A percentile compares a stretch with the other conserved stretches of the same genome.
Evolutionary conservation across 805 yeast species (phyloP).

Genomic region (Spathaspora arborariae): DNA sequence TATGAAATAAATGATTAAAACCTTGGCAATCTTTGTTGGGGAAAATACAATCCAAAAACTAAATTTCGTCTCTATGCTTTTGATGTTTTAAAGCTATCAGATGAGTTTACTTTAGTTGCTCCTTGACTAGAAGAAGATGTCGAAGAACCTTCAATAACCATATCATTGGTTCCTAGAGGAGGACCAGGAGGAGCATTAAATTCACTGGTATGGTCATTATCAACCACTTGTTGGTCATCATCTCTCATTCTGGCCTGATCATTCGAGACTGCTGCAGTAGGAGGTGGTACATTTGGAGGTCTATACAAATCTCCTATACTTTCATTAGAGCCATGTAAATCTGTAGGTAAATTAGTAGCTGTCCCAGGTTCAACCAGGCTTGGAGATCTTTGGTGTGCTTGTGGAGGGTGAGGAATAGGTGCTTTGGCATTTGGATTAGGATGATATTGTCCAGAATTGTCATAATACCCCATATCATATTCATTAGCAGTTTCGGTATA

Average conservation of each 20-base stretch:
- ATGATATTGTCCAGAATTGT: conserved; percentile 49
- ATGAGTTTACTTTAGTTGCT: background rate
- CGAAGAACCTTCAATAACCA: background rate
- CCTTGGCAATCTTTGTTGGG: background rate
- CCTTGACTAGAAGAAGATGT: background rate
- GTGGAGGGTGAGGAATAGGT: conserved; percentile 16
- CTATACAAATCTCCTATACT: conserved; percentile 7
- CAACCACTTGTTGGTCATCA: background rate
- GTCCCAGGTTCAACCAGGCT: conserved; percentile 1
- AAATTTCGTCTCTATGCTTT: background rate
- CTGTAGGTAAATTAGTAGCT: background rate
- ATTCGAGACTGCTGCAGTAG: background rate
- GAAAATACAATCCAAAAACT: background rate
- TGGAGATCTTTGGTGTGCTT: conserved; percentile 19
- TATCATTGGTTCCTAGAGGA: background rate
- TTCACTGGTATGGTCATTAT: background rate
- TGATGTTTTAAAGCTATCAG: background rate
- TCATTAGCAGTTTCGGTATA: conserved; percentile 66
- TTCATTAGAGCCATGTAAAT: conserved; percentile 2
- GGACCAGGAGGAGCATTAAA: background rate
- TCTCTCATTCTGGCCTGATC: background rate
- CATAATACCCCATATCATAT: conserved; percentile 76
- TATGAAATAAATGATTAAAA: background rate
- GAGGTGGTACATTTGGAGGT: conserved; percentile 3
- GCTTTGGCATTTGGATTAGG: conserved; percentile 29